A percentile compares a stretch with the other conserved stretches of the same genome.
Conservation (phyloP, 1,284 basidiomycete genomes). For the Apiotrichum akiyoshidainum region DNA sequence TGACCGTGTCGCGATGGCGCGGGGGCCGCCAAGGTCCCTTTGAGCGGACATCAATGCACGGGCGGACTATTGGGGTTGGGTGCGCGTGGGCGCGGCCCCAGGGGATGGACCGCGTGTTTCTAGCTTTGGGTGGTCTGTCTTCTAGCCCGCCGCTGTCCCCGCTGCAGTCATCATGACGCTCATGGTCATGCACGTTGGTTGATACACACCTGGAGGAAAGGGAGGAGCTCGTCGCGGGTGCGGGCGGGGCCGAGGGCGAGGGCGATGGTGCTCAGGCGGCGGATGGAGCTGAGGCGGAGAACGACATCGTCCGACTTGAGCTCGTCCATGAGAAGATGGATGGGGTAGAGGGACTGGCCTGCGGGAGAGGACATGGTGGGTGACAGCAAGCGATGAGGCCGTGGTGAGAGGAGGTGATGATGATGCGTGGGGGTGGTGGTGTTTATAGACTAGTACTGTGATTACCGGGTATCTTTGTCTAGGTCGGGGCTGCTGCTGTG, state of each 20-base stretch:
- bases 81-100: neutral
- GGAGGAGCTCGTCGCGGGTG: conserved; percentile 91
- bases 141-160: too few relatives aligned
- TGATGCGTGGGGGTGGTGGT: neutral
- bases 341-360: conserved; percentile 43
- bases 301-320: conserved; percentile 88
- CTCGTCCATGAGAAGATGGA: conserved; percentile 60
- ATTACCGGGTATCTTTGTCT: too few relatives aligned
- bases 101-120: too few relatives aligned
- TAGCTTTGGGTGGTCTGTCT: too few relatives aligned
- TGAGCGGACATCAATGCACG: too few relatives aligned
- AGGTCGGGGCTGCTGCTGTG: too few relatives aligned
- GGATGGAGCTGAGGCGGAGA: conserved; percentile 92
- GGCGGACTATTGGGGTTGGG: neutral
- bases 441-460: too few relatives aligned
- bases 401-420: neutral
- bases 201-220: conserved; percentile 65
- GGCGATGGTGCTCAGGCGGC: conserved; percentile 97
- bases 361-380: conserved; percentile 34
- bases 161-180: too few relatives aligned
- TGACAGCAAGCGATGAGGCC: too few relatives aligned
- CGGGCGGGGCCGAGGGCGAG: conserved; percentile 94
- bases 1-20: too few relatives aligned
- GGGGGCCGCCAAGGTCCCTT: too few relatives aligned
- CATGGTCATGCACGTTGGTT: too few relatives aligned